Evolutionary conservation across 2,329 filamentous ascomycete species (phyloP).

Genomic region (Xylaria sp.): DNA sequence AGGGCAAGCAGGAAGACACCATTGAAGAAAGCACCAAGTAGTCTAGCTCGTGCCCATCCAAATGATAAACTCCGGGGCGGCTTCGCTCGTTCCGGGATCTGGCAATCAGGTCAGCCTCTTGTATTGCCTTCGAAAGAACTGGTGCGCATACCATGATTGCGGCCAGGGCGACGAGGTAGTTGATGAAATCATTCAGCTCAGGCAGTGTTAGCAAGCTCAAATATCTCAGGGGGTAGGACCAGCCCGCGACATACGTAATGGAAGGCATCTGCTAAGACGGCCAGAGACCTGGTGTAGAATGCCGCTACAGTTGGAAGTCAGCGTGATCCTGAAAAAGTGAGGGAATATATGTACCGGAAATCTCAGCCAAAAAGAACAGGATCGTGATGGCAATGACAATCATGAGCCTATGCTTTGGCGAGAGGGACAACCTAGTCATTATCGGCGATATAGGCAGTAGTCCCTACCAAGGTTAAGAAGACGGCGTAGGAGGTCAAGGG

Average conservation of each 20-base stretch:
- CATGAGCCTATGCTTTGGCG: conserved; percentile 50
- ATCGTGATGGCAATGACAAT: conserved; percentile 53
- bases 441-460: conserved; percentile 3
- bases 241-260: conserved; percentile 62
- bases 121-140: background rate
- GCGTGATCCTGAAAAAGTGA: background rate
- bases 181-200: conserved; percentile 67
- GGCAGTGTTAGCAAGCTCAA: conserved; percentile 9
- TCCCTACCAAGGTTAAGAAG: conserved; percentile 5
- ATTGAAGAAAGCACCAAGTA: conserved; percentile 81
- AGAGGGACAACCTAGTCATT: conserved; percentile 42
- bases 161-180: conserved; percentile 67
- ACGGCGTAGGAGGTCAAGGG: conserved; percentile 5
- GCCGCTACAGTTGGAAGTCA: conserved; percentile 29
- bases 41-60: conserved; percentile 75
- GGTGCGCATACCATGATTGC: conserved; percentile 59
- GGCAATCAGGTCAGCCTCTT: conserved; percentile 19
- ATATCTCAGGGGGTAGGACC: background rate
- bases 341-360: conserved; percentile 44
- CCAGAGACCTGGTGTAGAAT: conserved; percentile 66
- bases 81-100: conserved; percentile 60
- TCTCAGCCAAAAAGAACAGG: conserved; percentile 55
- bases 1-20: conserved; percentile 74
- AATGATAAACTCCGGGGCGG: conserved; percentile 66
- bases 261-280: conserved; percentile 76